Conservation (phyloP, 768 basidiomycete genomes). For the Rhodosporidiobolus sp. region DNA sequence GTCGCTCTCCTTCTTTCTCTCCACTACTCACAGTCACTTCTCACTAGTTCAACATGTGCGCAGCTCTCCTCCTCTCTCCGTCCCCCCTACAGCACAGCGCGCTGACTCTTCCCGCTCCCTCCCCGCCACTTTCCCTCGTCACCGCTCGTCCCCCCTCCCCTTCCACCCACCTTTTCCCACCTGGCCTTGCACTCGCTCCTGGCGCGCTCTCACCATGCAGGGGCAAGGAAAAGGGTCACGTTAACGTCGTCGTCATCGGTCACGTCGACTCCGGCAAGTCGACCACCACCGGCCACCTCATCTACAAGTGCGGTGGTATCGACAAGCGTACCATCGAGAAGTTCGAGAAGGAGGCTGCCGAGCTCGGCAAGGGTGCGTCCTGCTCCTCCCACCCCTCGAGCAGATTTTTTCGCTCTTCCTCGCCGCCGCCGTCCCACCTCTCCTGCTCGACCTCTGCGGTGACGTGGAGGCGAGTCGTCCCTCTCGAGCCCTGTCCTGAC, state of each 20-base stretch:
- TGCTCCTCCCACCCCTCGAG: slow-evolving; percentile 49
- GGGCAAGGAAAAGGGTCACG: slow-evolving; percentile 55
- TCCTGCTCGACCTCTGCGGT: not conserved
- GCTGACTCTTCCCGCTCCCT: not conserved
- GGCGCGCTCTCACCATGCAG: not conserved
- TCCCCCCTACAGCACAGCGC: not conserved
- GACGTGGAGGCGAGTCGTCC: not conserved
- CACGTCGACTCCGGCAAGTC: slow-evolving; percentile 99
- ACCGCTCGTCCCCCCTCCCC: not conserved
- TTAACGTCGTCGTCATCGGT: slow-evolving; percentile 78
- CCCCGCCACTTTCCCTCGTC: not conserved
- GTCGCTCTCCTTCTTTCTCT: not conserved
- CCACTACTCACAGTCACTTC: not conserved
- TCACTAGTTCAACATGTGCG: not conserved
- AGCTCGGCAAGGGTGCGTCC: slow-evolving; percentile 85
- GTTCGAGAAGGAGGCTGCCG: slow-evolving; percentile 98
- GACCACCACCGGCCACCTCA: slow-evolving; percentile 99
- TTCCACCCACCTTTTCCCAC: not conserved
- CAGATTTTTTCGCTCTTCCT: slow-evolving; percentile 46
- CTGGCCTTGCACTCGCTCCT: not conserved
- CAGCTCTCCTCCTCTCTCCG: not conserved
- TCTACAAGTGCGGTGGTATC: slow-evolving; percentile 99
- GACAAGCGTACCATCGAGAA: slow-evolving; percentile 96
- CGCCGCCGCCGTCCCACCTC: not conserved
- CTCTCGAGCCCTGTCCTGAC: slow-evolving; percentile 4